Percentiles rank a stretch among this genome's conserved stretches.
Evolutionary conservation across 2,329 filamentous ascomycete species (phyloP).

Genomic region (Talaromyces sp.): DNA sequence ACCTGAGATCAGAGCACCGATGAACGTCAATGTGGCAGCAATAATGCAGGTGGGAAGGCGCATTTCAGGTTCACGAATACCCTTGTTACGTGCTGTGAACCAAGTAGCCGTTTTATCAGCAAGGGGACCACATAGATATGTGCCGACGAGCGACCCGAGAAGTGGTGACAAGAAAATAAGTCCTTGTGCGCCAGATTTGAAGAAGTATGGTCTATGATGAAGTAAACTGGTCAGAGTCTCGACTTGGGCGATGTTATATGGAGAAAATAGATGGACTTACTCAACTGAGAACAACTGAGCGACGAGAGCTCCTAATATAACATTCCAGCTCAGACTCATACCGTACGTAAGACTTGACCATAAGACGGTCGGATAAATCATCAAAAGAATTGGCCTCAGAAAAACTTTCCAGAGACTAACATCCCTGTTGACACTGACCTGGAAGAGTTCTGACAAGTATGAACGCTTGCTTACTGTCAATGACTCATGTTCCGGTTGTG

Average conservation of each 20-base stretch:
- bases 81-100: background rate
- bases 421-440: conserved; percentile 15
- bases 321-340: conserved; percentile 24
- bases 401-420: conserved; percentile 19
- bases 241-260: no score
- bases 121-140: background rate
- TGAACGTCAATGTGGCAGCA: conserved; percentile 21
- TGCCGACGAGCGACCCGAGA: background rate
- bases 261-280: background rate
- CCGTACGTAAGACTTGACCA: conserved; percentile 22
- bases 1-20: conserved; percentile 17
- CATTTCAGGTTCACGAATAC: conserved; percentile 12
- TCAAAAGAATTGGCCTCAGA: conserved; percentile 16
- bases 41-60: conserved; percentile 16
- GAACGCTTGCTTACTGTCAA: background rate
- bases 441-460: background rate
- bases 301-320: conserved; percentile 20
- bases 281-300: conserved; percentile 14
- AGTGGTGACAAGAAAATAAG: background rate
- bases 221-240: no score
- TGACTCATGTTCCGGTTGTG: background rate
- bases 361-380: conserved; percentile 19
- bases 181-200: background rate
- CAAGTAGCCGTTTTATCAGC: background rate
- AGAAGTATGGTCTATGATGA: no score